These are phyloP conservation scores for Tolypocladium tropicale DNA, from an alignment of 2,329 filamentous ascomycete genomes.

Conservation along the genomic window DNA sequence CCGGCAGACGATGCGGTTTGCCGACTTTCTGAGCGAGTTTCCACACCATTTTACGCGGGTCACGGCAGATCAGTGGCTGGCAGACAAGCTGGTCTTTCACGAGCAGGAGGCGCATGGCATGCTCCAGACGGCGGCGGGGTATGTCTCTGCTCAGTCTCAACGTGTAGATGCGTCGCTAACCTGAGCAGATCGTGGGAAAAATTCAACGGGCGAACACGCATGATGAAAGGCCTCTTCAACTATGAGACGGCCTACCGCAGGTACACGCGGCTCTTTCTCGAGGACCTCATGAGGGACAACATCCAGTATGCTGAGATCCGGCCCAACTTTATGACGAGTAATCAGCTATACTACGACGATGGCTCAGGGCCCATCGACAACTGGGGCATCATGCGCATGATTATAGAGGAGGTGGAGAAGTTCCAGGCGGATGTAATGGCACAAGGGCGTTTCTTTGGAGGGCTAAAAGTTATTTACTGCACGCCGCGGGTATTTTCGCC, in stretches of 20 bases:
- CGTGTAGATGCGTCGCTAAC: background rate
- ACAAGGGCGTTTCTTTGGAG: constrained; percentile 38
- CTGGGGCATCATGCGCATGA: constrained; percentile 48
- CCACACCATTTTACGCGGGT: constrained; percentile 12
- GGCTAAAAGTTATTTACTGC: constrained; percentile 63
- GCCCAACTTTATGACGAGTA: constrained; percentile 56
- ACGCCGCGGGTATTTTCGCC: constrained; percentile 51
- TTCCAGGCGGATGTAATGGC: constrained; percentile 29
- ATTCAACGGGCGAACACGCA: constrained; percentile 59
- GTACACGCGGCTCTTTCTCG: constrained; percentile 50
- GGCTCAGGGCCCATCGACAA: constrained; percentile 43
- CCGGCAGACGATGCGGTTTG: constrained; percentile 33
- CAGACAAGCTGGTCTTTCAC: constrained; percentile 50
- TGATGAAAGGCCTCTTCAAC: constrained; percentile 64
- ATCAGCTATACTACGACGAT: constrained; percentile 50
- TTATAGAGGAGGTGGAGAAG: constrained; percentile 40
- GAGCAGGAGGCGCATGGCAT: constrained; percentile 48
- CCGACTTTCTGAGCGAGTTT: constrained; percentile 28
- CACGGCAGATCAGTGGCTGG: constrained; percentile 42
- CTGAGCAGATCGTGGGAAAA: constrained; percentile 41
- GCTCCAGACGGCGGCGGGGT: constrained; percentile 43
- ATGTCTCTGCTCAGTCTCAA: constrained; percentile 12
- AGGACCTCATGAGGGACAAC: constrained; percentile 52
- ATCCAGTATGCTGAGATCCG: constrained; percentile 65
- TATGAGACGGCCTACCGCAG: constrained; percentile 51